Base-by-base conservation (phyloP, 306 rosid species). In the Vicia faba region DNA sequence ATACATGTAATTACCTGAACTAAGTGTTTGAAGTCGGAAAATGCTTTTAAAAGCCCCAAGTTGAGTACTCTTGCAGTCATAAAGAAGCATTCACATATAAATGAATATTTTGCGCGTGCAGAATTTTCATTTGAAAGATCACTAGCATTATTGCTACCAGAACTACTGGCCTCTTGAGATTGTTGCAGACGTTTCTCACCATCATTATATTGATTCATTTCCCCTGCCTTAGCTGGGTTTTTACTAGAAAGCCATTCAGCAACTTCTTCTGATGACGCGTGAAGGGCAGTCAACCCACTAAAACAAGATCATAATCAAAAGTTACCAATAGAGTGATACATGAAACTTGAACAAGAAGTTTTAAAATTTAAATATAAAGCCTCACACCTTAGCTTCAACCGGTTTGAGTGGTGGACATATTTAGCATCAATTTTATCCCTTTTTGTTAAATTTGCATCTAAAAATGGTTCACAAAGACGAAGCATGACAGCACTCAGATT, bases 71-170 rank as follows among this genome's bases (percentile, higher is more conserved):
- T 86, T 40, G 92, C 92, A 48, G 97, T 95, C 96, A 95, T 95
- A 83, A 88, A 95, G 92, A 95, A 95, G 83, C 99, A 95, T 84
- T 95, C 99, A 7, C 97, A 90, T 76, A 91, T 95, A 82, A 95
- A 95, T 61, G 95, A 64, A 77, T 83, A 95, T 69, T 84, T 91
- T 40, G 77, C 72, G 45, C 63, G 78, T 28, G 79, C 70, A 59
- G 81, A 36, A 66, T 78, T 81, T 72, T 68, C 60, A 12, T 66
- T 76, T 35, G 87, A 79, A 59, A 79, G 63, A 58, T 73, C 86
- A 71, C 70, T 68, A 45, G 78, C 69, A 80, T 66, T 78, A 80
- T 64, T 82, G 83, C 83, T 84, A 40, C 92, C 88, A 49, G 99
- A 95, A 82, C 92, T 86, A 73, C 88, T 79, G 73, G 96, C 96